Base-by-base conservation (phyloP, 257 asterid genomes). In the Gentiana straminea region DNA sequence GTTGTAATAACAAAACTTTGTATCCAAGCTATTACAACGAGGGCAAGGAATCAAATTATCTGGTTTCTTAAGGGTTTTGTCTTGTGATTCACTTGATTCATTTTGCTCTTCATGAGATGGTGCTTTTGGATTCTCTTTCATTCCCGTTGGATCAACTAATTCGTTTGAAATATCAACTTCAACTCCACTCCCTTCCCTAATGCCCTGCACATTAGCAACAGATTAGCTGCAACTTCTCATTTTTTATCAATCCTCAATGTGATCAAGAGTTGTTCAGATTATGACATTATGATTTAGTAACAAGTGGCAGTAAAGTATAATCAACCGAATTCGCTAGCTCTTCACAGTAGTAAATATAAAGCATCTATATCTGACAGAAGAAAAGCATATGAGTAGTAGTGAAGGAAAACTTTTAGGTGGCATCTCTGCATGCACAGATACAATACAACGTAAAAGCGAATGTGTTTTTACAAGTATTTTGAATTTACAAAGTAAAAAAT, bases 11-110 rank as follows among this genome's bases (percentile, higher is more conserved):
- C 99, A 92, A 55, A 92, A 92, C 66, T 92, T 92, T 2, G 99
- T 92, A 58, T 89, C 96, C 99, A 84, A 85, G 84, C 97, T 92
- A 37, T 84, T 86, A 62, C 99, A 92, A 45, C 99, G 95, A 50
- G 99, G 99, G 64, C 99, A 92, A 1, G 95, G 95, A 47, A 92
- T 73, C 49, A 82, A 85, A 73, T 85, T 92, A 68, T 89, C 96
- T 0, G 97, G 97, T 72, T 84, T 88, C 76, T 84, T 92, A 41
- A 77, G 82, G 57, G 76, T 62, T 73, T 79, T 84, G 34, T 82
- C 94, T 61, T 80, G 79, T 34, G 83, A 73, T 68, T 73, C 75
- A 51, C 75, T 75, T 12, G 75, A 62, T 64, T 80, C 94, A 8
- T 69, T 65, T 58, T 72, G 87, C 48, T 70, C 90, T 32, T 83